Base-by-base conservation (phyloP, 176 grass and related monocot species). In the Musa itinerans region DNA sequence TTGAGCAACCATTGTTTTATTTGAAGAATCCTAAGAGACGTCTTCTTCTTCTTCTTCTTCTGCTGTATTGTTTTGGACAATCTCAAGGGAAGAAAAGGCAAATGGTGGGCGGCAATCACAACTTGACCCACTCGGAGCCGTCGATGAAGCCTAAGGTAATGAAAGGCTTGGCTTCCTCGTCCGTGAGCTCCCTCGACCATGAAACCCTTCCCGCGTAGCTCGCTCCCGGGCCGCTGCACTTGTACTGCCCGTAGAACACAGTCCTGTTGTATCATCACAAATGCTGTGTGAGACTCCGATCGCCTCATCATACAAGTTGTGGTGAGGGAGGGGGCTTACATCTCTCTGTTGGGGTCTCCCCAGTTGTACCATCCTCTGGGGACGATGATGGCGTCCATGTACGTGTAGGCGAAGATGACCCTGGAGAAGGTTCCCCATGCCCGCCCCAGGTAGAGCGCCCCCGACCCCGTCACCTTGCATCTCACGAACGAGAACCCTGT, bases 191-290 rank as follows among this genome's bases (percentile, higher is more conserved):
- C 27, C 89, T 87, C 26, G 89, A 96, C 92, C 92, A 96, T 6
- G 87, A 77, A 54, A 96, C 89, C 70, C 92, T 74, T 14, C 89
- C 85, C 2, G 87, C 79, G 27, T 84, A 92, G 69, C 76, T 90
- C 1, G 92, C 75, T 2, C 89, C 87, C 0, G 89, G 83, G 0
- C 95, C 95, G 6, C 75, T 86, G 88, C 95, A 98, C 83, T 87
- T 98, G 86, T 98, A 98, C 65, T 98, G 95, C 52, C 95, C 95
- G 54, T 93, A 98, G 85, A 98, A 98, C 71, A 98, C 94, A 71
- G 94, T 93, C 94, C 93, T 96, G 87, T 63, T 2, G 24, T 62
- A n/a, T 8, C 57, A 62, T 17, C 34, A 43, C 34, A 43, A 43
- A 43, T 43, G 34, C 34, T 43, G 34, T 43, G 34, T 43, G 34